These are phyloP conservation scores for Stentor roeselii DNA, from an alignment of 73 alveolate species.

Conservation along the genomic window DNA sequence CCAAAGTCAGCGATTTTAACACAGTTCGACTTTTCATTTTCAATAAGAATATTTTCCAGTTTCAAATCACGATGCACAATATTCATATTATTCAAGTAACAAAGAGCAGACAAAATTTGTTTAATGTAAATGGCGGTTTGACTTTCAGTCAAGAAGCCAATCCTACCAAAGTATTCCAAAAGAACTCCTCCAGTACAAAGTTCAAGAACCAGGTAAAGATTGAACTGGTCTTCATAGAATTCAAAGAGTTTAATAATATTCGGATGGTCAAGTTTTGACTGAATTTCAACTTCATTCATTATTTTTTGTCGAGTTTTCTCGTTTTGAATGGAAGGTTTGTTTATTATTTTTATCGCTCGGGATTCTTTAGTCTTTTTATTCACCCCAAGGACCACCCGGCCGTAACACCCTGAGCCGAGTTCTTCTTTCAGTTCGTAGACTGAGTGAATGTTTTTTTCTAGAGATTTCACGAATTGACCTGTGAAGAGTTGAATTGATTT, in stretches of 20 bases:
- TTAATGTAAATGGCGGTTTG: neutral
- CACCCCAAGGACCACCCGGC: too few relatives aligned
- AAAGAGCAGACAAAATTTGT: neutral
- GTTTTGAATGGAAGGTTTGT: too few relatives aligned
- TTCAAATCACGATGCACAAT: slow-evolving; percentile 44
- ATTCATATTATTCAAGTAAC: neutral
- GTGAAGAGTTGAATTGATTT: too few relatives aligned
- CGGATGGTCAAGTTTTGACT: slow-evolving; percentile 11
- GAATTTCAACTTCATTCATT: neutral
- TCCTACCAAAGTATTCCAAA: neutral
- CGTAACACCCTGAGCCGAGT: too few relatives aligned
- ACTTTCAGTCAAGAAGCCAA: neutral
- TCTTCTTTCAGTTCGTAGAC: too few relatives aligned
- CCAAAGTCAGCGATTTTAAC: slow-evolving; percentile 78
- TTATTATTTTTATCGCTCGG: too few relatives aligned
- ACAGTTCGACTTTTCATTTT: slow-evolving; percentile 31
- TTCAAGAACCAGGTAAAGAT: neutral
- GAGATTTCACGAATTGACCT: too few relatives aligned
- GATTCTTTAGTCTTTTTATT: too few relatives aligned
- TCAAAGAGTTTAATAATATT: neutral
- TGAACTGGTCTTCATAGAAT: neutral
- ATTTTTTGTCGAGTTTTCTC: too few relatives aligned
- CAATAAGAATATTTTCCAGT: slow-evolving; percentile 39
- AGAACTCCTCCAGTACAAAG: neutral
- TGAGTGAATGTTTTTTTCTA: too few relatives aligned